A percentile compares a stretch with the other conserved stretches of the same genome.
Evolutionary conservation across 495 filamentous ascomycete genomes (phyloP).

Genomic region (Cercophora scortea): DNA sequence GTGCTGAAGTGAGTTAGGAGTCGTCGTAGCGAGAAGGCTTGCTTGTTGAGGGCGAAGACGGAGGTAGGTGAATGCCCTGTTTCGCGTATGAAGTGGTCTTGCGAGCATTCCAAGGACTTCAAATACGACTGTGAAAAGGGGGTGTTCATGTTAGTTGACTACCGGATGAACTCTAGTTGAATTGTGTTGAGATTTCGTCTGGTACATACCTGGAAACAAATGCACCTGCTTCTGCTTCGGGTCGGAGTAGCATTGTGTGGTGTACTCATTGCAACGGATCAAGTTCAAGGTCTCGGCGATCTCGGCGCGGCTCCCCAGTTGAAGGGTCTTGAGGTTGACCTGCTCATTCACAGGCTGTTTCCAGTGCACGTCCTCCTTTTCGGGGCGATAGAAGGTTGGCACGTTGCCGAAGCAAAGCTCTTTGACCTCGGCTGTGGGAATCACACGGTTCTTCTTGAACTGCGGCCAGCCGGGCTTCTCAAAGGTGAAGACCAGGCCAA

Average conservation of each 20-base stretch:
- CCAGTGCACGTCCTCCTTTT: constrained; percentile 17
- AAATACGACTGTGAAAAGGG: constrained; percentile 23
- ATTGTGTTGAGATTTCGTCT: no score
- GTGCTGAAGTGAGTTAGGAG: constrained; percentile 14
- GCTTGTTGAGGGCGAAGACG: constrained; percentile 27
- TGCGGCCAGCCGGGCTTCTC: constrained; percentile 24
- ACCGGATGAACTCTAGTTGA: neutral
- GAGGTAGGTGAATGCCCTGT: constrained; percentile 29
- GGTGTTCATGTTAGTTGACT: neutral
- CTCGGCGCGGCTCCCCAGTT: constrained; percentile 25
- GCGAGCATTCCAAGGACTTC: constrained; percentile 37
- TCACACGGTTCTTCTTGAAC: constrained; percentile 28
- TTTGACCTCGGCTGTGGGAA: constrained; percentile 31
- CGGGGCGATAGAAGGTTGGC: constrained; percentile 28
- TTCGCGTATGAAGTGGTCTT: constrained; percentile 23
- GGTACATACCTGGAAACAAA: constrained; percentile 29
- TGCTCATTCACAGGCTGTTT: constrained; percentile 12
- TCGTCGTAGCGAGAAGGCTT: constrained; percentile 18
- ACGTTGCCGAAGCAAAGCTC: constrained; percentile 33
- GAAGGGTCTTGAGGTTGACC: constrained; percentile 16
- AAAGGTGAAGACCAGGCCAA: constrained; percentile 34
- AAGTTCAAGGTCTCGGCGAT: constrained; percentile 29
- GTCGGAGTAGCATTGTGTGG: constrained; percentile 21
- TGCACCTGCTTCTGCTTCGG: constrained; percentile 23
- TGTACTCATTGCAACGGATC: constrained; percentile 28